Evolutionary conservation across 2,329 filamentous ascomycete species (phyloP).

Genomic region (Botrytis cinerea): DNA sequence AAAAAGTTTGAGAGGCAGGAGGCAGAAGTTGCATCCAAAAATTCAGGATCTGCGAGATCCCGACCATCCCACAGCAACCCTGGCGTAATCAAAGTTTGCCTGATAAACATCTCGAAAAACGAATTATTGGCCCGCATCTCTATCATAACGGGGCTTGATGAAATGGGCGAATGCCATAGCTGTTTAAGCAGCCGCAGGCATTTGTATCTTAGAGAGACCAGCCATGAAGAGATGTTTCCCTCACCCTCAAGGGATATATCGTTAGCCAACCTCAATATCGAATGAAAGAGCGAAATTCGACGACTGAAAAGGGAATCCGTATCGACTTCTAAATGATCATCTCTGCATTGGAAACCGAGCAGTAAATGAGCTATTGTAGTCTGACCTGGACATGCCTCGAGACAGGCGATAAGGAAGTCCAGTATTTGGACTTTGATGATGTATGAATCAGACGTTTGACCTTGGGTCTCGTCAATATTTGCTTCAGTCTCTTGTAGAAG

Average conservation of each 20-base stretch:
- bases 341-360: conserved; percentile 80
- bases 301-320: conserved; percentile 69
- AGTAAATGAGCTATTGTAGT: conserved; percentile 90
- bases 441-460: conserved; percentile 70
- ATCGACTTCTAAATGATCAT: conserved; percentile 68
- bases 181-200: conserved; percentile 73
- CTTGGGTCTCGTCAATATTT: conserved; percentile 71
- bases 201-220: conserved; percentile 67
- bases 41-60: conserved; percentile 60
- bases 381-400: conserved; percentile 71
- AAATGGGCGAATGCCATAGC: conserved; percentile 82
- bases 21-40: conserved; percentile 57
- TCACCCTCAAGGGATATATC: conserved; percentile 63
- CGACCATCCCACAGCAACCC: conserved; percentile 74
- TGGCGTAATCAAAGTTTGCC: conserved; percentile 69
- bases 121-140: conserved; percentile 81
- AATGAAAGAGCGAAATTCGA: conserved; percentile 79
- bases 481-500: conserved; percentile 69
- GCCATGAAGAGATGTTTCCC: conserved; percentile 62
- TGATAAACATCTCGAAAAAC: conserved; percentile 73
- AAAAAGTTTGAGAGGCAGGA: conserved; percentile 63
- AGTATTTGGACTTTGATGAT: conserved; percentile 81
- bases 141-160: conserved; percentile 70
- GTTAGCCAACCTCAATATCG: conserved; percentile 70
- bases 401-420: conserved; percentile 79